Base-by-base conservation (phyloP, 306 rosid species). In the Corylus avellana region DNA sequence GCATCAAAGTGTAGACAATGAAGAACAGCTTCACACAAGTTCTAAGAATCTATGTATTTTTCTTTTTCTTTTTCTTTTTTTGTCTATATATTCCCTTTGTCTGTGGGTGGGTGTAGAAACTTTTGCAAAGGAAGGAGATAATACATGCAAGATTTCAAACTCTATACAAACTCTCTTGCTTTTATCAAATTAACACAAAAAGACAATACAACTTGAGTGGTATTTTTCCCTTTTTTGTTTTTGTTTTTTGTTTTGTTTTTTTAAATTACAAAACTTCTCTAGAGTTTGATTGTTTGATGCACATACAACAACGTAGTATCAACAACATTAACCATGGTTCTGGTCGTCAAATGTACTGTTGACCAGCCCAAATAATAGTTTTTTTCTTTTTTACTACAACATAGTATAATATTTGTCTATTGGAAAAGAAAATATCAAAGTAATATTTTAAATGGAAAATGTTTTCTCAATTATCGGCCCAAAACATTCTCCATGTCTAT, bases 1-100 rank as follows among this genome's bases (percentile, higher is more conserved):
- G 92, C 78, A 81, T 81, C 77, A 56, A 56, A 68, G 53, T 80
- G 78, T 86, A 87, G 89, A 84, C 75, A 87, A 74, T 32, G 35
- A 32, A 20, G 83, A 78, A 81, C 80, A 89, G 79, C 85, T 83
- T 84, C 70, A 84, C 57, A 77, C 70, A 49, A 71, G 79, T 81
- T 69, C 77, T 72, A 63, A 63, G 78, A 69, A 32, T 39, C 37
- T 54, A n/a, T 51, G 14, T 11, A 9, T 5, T 42, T 22, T 22
- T 22, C 25, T 22, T 42, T 42, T 5, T n/a, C 13, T 18, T 7
- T n/a, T 68, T 12, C n/a, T 64, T 59, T 73, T 77, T 12, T 69
- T 48, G 27, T 72, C 22, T 47, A 66, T 70, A 48, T 39, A 42
- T 42, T 25, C 18, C 44, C 42, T 8, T 8, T 54, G 20, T 67